Conservation (phyloP, 2,329 filamentous ascomycete species). For the Pseudocercospora eumusae region DNA sequence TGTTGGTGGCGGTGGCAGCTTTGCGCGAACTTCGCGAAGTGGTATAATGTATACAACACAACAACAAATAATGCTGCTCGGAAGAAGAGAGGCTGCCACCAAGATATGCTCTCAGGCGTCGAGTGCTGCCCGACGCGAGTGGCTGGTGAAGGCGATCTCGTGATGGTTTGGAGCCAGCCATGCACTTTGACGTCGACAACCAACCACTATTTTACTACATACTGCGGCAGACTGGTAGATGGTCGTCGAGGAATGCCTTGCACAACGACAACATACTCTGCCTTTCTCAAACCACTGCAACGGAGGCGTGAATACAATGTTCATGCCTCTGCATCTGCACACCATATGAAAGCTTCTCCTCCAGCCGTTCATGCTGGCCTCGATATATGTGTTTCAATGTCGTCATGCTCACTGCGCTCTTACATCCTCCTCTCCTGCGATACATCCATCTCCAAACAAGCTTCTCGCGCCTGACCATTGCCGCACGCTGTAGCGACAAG, state of each 20-base stretch:
- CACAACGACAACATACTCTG: too few species aligned
- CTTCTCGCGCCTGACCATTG: background rate
- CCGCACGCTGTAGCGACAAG: background rate
- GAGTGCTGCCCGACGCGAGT: background rate
- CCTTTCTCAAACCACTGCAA: too few species aligned
- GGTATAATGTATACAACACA: too few species aligned
- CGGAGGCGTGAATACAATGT: too few species aligned
- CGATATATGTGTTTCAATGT: background rate
- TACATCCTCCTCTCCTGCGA: background rate
- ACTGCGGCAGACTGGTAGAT: background rate
- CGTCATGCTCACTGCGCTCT: background rate
- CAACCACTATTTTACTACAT: background rate
- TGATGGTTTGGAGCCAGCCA: background rate
- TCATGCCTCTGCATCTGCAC: too few species aligned
- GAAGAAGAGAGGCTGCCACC: background rate
- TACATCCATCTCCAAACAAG: background rate
- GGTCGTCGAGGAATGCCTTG: too few species aligned
- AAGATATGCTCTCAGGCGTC: background rate
- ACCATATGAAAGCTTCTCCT: background rate
- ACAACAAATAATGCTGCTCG: too few species aligned
- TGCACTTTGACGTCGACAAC: background rate
- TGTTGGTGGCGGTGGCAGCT: too few species aligned
- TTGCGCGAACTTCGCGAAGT: background rate
- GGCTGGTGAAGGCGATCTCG: slow-evolving; percentile 1
- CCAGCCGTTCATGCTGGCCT: background rate